phyloP scores from a whole-genome alignment of 345 rosid genomes.

The Melastoma malabathricum region DNA sequence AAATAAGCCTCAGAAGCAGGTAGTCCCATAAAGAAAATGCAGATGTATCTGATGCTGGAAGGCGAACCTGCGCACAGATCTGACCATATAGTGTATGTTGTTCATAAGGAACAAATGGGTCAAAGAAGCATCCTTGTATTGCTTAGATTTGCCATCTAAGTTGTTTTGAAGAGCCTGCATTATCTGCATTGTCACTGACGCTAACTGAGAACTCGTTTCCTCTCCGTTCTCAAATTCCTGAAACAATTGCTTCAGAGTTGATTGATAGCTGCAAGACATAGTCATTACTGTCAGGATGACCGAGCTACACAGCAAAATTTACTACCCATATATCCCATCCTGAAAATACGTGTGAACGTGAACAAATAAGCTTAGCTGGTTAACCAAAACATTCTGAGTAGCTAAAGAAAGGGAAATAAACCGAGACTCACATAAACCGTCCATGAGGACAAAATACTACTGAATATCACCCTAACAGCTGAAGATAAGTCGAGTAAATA shows the following conservation, averaged over 20 bases:
- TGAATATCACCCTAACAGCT: no score
- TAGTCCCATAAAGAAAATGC: not conserved
- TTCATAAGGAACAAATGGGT: conserved; percentile 93
- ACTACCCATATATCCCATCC: no score
- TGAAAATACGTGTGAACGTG: no score
- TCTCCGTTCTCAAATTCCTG: conserved; percentile 70
- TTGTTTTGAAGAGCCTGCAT: conserved; percentile 99
- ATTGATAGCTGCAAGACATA: conserved; percentile 58
- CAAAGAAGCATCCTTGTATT: conserved; percentile 82
- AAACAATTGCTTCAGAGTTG: conserved; percentile 94
- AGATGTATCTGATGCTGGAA: not conserved
- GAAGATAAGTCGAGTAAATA: not conserved
- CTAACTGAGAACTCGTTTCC: conserved; percentile 57
- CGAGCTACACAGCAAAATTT: not conserved
- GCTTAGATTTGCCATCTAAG: conserved; percentile 91
- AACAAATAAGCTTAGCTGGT: no score
- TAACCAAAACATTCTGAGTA: no score
- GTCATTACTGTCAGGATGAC: not conserved
- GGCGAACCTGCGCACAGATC: conserved; percentile 93
- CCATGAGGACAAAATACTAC: no score
- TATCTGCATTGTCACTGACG: conserved; percentile 78
- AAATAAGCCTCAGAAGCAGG: not conserved
- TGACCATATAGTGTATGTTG: conserved; percentile 96
- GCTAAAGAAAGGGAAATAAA: no score
- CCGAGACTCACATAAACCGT: no score